phyloP scores from a whole-genome alignment of 2,329 filamentous ascomycete genomes.

The Fusarium subglutinans region DNA sequence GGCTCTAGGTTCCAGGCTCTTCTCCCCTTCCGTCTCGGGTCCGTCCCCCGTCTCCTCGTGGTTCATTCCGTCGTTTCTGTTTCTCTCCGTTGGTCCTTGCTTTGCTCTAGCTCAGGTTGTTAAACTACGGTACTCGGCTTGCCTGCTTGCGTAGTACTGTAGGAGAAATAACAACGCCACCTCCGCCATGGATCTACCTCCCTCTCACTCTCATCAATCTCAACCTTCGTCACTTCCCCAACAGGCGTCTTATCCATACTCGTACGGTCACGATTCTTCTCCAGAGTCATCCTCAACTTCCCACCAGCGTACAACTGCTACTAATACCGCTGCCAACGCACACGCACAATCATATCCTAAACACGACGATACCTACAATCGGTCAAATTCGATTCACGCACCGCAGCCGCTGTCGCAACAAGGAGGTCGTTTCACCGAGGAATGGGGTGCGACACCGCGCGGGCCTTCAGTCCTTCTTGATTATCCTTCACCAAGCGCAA shows the following conservation, averaged over 20 bases:
- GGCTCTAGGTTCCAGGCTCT: slow-evolving; percentile 19
- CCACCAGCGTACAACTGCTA: slow-evolving; percentile 24
- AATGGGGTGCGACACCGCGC: slow-evolving; percentile 75
- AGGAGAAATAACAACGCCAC: slow-evolving; percentile 41
- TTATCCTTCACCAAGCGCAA: slow-evolving; percentile 47
- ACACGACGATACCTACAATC: slow-evolving; percentile 34
- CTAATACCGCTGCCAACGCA: slow-evolving; percentile 30
- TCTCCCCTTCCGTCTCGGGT: slow-evolving; percentile 16
- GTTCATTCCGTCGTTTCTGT: slow-evolving; percentile 23
- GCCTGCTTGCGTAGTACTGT: slow-evolving; percentile 10
- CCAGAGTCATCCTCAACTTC: slow-evolving; percentile 32
- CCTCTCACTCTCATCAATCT: slow-evolving; percentile 36
- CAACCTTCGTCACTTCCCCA: slow-evolving; percentile 35
- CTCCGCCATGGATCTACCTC: slow-evolving; percentile 46
- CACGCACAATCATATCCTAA: slow-evolving; percentile 16
- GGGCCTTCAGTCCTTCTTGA: slow-evolving; percentile 69
- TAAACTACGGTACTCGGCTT: slow-evolving; percentile 4
- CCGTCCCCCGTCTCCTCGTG: slow-evolving; percentile 19
- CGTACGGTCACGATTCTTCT: slow-evolving; percentile 36
- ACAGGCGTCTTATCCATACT: slow-evolving; percentile 31
- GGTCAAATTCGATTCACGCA: slow-evolving; percentile 27
- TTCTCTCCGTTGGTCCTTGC: slow-evolving; percentile 18
- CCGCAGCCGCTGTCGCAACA: slow-evolving; percentile 37
- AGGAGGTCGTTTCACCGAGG: slow-evolving; percentile 70
- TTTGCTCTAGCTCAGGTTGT: slow-evolving; percentile 15